phyloP scores from a whole-genome alignment of 2,329 filamentous ascomycete species.

The Cladosporium sp. region DNA sequence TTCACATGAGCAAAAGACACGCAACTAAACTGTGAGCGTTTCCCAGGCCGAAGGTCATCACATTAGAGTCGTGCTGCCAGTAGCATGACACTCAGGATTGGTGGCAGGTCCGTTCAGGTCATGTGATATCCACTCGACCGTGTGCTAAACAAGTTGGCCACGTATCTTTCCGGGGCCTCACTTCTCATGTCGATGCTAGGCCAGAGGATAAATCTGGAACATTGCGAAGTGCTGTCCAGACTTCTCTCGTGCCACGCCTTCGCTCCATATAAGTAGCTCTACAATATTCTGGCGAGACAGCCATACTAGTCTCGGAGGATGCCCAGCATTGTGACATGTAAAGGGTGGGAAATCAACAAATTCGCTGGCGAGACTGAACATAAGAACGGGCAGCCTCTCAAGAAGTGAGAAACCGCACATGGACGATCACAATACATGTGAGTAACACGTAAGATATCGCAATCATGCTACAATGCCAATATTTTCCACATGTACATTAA shows the following conservation, averaged over 20 bases:
- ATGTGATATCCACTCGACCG: neutral
- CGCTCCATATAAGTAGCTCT: neutral
- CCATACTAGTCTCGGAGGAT: neutral
- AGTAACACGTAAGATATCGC: neutral
- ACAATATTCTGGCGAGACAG: neutral
- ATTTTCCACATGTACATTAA: neutral
- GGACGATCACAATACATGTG: neutral
- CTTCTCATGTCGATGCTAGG: neutral
- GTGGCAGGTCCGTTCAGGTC: neutral
- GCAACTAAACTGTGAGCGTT: neutral
- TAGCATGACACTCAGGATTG: neutral
- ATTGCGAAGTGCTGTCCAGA: neutral
- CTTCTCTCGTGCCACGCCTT: neutral
- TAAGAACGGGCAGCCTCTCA: neutral
- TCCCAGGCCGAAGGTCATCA: neutral
- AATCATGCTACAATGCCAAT: neutral
- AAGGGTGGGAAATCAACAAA: neutral
- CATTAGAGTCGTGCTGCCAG: neutral
- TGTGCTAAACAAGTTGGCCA: neutral
- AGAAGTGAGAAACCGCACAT: neutral
- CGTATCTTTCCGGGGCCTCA: neutral
- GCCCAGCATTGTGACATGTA: neutral
- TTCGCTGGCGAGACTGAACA: neutral
- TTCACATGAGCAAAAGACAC: neutral
- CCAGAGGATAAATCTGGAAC: neutral